Conservation (phyloP, 768 basidiomycete species). For the Lentinula edodes region DNA sequence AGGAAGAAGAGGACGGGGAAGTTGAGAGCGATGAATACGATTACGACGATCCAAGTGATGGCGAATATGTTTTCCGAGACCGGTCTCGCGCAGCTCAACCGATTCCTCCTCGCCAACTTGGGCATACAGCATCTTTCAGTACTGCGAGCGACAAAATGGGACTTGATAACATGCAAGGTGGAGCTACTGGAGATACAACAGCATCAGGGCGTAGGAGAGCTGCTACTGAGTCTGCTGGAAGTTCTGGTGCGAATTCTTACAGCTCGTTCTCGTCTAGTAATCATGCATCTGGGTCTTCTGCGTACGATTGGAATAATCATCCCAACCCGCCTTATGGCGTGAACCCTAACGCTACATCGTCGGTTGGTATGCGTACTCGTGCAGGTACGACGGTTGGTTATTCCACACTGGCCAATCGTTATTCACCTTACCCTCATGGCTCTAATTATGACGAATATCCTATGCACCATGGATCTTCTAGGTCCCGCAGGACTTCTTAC, state of each 20-base stretch:
- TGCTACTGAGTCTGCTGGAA: neutral
- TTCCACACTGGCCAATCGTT: neutral
- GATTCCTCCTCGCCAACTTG: neutral
- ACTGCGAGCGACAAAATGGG: neutral
- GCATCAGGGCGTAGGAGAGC: neutral
- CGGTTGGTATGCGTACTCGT: slow-evolving; percentile 5
- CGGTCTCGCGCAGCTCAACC: neutral
- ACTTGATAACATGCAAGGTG: neutral
- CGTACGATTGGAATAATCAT: neutral
- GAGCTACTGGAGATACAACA: neutral
- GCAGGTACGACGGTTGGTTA: slow-evolving; percentile 2
- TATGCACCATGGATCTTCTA: neutral
- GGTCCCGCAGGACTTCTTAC: neutral
- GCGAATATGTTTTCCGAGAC: neutral
- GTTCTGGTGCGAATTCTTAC: neutral
- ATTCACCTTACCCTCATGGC: slow-evolving; percentile 1
- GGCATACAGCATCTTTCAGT: neutral
- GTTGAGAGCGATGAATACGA: neutral
- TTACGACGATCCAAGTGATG: neutral
- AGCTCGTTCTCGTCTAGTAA: neutral
- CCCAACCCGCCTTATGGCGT: neutral
- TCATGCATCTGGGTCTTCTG: neutral
- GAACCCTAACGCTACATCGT: neutral
- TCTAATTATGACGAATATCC: neutral
- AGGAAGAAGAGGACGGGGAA: neutral